These are phyloP conservation scores for Entonaema liquescens DNA, from an alignment of 495 filamentous ascomycete genomes.

Conservation along the genomic window DNA sequence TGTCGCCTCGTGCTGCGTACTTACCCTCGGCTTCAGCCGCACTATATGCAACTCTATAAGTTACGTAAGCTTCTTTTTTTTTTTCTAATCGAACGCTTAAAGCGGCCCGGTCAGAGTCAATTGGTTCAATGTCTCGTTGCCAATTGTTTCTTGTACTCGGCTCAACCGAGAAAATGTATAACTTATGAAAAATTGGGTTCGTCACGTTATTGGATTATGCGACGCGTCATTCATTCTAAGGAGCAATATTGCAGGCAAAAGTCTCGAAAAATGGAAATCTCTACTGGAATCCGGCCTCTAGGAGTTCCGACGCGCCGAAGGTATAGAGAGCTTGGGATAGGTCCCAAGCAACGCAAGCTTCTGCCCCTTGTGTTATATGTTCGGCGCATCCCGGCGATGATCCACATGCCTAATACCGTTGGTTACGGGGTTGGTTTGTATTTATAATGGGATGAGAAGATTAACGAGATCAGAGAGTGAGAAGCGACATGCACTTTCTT, in stretches of 20 bases:
- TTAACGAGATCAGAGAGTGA: background rate
- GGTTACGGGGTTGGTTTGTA: background rate
- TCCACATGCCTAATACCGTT: background rate
- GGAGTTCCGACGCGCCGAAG: background rate
- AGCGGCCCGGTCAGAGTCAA: background rate
- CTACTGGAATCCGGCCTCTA: background rate
- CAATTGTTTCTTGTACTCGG: background rate
- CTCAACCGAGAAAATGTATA: background rate
- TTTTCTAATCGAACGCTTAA: background rate
- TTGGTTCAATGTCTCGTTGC: background rate
- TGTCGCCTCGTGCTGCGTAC: background rate
- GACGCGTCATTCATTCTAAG: background rate
- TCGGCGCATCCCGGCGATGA: background rate
- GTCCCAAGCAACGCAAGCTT: background rate
- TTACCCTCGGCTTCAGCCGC: background rate
- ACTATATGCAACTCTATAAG: slow-evolving; percentile 1
- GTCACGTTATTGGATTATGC: background rate
- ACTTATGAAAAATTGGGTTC: background rate
- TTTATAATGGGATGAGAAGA: background rate
- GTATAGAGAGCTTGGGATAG: no score
- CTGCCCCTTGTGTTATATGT: background rate
- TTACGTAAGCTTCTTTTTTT: background rate
- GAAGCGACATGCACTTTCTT: background rate
- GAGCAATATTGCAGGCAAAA: background rate
- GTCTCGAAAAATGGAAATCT: background rate